Evolutionary conservation across 2,329 filamentous ascomycete species (phyloP).

Genomic region (Penicillium sp.): DNA sequence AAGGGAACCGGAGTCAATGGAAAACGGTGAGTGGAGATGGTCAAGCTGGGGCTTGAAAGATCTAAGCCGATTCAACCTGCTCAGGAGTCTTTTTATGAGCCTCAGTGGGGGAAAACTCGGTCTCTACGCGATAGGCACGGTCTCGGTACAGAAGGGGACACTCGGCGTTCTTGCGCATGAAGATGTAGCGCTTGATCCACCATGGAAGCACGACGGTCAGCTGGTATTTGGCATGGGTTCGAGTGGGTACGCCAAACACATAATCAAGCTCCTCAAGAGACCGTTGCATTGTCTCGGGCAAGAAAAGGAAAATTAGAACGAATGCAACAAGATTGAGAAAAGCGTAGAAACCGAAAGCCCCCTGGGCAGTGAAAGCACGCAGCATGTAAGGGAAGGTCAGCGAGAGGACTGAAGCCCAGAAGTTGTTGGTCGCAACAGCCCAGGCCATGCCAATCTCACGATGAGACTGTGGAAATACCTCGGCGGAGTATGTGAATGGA

Average conservation of each 20-base stretch:
- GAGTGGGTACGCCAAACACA: constrained; percentile 54
- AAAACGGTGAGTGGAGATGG: background rate
- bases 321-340: constrained; percentile 59
- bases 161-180: constrained; percentile 49
- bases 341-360: constrained; percentile 59
- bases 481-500: constrained; percentile 23
- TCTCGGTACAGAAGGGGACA: constrained; percentile 51
- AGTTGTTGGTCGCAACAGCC: constrained; percentile 39
- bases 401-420: constrained; percentile 45
- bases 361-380: constrained; percentile 46
- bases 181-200: constrained; percentile 59
- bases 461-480: constrained; percentile 49
- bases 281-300: constrained; percentile 53
- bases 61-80: background rate
- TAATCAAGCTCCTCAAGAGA: constrained; percentile 57
- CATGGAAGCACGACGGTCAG: constrained; percentile 56
- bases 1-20: background rate
- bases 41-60: background rate
- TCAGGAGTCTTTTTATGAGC: background rate
- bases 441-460: constrained; percentile 45
- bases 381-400: constrained; percentile 47
- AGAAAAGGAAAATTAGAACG: constrained; percentile 59
- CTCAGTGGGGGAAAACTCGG: background rate
- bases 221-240: constrained; percentile 56
- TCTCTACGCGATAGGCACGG: background rate